A percentile compares a stretch with the other conserved stretches of the same genome.
These are phyloP conservation scores for Corylus americana DNA, from an alignment of 306 rosid species.

Conservation along the genomic window DNA sequence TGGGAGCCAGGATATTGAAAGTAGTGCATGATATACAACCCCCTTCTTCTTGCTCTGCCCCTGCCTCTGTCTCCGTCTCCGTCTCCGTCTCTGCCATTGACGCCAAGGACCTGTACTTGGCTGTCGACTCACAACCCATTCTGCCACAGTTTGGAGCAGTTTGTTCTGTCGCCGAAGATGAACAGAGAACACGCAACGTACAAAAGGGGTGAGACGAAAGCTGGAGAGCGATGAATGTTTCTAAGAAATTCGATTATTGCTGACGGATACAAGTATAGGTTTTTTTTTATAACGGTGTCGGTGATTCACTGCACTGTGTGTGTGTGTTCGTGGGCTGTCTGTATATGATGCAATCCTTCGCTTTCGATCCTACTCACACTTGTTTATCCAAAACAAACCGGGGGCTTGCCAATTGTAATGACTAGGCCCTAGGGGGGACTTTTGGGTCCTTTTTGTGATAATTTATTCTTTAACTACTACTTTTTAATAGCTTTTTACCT, in stretches of 20 bases:
- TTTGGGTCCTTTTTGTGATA: no score
- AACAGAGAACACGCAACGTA: not conserved
- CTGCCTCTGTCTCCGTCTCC: conserved; percentile 24
- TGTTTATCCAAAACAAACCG: not conserved
- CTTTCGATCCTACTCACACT: conserved; percentile 2
- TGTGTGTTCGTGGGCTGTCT: not conserved
- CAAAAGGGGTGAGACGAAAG: not conserved
- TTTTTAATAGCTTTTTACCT: no score
- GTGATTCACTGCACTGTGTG: no score
- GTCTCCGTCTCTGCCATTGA: conserved; percentile 33
- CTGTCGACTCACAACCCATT: not conserved
- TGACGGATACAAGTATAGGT: not conserved
- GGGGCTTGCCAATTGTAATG: no score
- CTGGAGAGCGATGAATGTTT: not conserved
- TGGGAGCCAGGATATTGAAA: conserved; percentile 84
- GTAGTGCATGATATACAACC: conserved; percentile 68
- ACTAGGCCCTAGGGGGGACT: no score
- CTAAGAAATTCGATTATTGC: not conserved
- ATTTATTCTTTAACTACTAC: no score
- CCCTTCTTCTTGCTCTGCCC: conserved; percentile 18
- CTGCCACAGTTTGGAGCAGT: not conserved
- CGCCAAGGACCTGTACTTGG: conserved; percentile 17
- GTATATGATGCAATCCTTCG: not conserved
- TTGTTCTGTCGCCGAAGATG: not conserved
- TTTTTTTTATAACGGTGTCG: no score